A percentile compares a stretch with the other conserved stretches of the same genome.
Conservation (phyloP, 2,329 filamentous ascomycete genomes). For the Mycosphaerella sp. region DNA sequence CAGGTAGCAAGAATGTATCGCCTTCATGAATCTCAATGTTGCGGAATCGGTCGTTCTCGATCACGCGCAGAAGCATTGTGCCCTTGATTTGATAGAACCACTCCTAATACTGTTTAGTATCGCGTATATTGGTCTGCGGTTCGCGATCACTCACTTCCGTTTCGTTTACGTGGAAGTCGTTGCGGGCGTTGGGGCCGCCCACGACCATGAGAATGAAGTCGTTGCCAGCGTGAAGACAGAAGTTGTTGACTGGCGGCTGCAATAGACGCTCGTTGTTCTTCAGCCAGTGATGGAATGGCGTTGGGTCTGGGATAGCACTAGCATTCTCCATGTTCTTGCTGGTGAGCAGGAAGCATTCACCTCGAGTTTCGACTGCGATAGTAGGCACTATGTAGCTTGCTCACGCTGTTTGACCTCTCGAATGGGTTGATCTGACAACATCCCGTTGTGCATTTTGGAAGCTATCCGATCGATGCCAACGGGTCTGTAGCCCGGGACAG, state of each 20-base stretch:
- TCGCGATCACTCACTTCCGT: slow-evolving; percentile 44
- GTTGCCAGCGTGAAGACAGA: slow-evolving; percentile 90
- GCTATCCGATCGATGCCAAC: too few relatives aligned
- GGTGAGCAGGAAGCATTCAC: background rate
- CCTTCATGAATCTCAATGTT: slow-evolving; percentile 89
- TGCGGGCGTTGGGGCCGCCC: slow-evolving; percentile 88
- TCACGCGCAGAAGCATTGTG: slow-evolving; percentile 86
- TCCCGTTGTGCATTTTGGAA: too few relatives aligned
- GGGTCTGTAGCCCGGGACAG: too few relatives aligned
- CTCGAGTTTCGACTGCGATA: background rate
- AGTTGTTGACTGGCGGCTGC: slow-evolving; percentile 93
- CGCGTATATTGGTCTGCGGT: too few relatives aligned
- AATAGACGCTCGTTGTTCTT: slow-evolving; percentile 84
- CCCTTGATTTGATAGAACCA: slow-evolving; percentile 98
- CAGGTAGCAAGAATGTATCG: slow-evolving; percentile 85
- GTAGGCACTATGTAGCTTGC: background rate
- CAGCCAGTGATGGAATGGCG: slow-evolving; percentile 48
- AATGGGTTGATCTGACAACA: too few relatives aligned
- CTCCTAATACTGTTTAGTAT: slow-evolving; percentile 50
- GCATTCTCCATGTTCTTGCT: slow-evolving; percentile 7
- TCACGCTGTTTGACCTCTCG: background rate
- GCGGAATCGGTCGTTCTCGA: slow-evolving; percentile 64
- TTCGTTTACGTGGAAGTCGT: slow-evolving; percentile 96
- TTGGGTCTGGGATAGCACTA: slow-evolving; percentile 9
- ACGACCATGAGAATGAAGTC: slow-evolving; percentile 86